Evolutionary conservation across 345 rosid species (phyloP).

Genomic region (Cochlearia excelsa): DNA sequence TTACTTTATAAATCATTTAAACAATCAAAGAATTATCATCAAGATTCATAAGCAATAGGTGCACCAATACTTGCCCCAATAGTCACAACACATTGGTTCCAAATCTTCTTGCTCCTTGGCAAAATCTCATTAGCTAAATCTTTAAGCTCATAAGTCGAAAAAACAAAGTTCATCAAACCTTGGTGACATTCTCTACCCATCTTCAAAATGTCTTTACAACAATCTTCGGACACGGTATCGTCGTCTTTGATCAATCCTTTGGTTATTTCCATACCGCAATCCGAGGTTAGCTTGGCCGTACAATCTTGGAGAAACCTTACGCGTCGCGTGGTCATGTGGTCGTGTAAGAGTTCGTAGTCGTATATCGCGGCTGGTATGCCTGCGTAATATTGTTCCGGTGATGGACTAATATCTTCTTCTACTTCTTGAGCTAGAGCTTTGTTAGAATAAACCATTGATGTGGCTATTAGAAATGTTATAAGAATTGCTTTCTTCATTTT

Average conservation of each 20-base stretch:
- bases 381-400: background rate
- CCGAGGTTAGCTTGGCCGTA: slow-evolving; percentile 3
- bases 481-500: slow-evolving; percentile 21
- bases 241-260: slow-evolving; percentile 6
- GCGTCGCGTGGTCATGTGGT: slow-evolving; percentile 1
- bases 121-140: slow-evolving; percentile 6
- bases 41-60: slow-evolving; percentile 16
- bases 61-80: slow-evolving; percentile 19
- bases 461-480: slow-evolving; percentile 2
- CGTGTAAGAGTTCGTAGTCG: slow-evolving; percentile 14
- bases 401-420: slow-evolving; percentile 15
- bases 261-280: slow-evolving; percentile 5
- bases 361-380: slow-evolving; percentile 6
- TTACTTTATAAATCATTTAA: too few species aligned
- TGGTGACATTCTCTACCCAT: slow-evolving; percentile 22
- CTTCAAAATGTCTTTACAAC: slow-evolving; percentile 16
- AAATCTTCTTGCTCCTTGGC: slow-evolving; percentile 16
- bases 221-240: background rate
- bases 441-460: slow-evolving; percentile 6
- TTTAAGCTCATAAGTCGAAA: slow-evolving; percentile 25
- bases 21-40: background rate
- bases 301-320: slow-evolving; percentile 18
- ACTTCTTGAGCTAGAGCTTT: slow-evolving; percentile 11
- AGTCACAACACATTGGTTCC: slow-evolving; percentile 25
- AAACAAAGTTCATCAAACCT: slow-evolving; percentile 17